phyloP scores from a whole-genome alignment of 805 yeast genomes.

The Nakazawaea ishiwadae region DNA sequence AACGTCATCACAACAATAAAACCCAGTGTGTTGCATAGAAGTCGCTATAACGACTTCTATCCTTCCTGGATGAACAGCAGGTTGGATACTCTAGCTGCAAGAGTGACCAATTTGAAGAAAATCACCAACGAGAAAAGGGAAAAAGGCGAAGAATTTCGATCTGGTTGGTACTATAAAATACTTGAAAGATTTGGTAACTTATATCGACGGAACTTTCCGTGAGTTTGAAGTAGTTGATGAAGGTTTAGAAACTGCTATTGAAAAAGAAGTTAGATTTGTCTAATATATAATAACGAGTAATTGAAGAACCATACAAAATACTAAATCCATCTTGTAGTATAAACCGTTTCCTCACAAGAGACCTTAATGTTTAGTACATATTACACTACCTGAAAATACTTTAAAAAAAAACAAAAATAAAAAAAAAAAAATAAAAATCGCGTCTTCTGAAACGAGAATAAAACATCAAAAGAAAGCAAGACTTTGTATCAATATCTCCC shows the following conservation, averaged over 20 bases:
- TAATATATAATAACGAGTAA: too few species aligned
- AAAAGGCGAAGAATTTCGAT: slow-evolving; percentile 23
- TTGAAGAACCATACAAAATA: too few species aligned
- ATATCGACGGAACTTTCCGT: slow-evolving; percentile 27
- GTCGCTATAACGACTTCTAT: slow-evolving; percentile 26
- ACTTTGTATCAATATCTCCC: too few species aligned
- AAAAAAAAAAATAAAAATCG: too few species aligned
- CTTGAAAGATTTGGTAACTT: slow-evolving; percentile 20
- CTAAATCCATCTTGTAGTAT: too few species aligned
- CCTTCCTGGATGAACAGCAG: slow-evolving; percentile 25
- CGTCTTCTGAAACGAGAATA: too few species aligned
- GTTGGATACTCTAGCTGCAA: slow-evolving; percentile 21
- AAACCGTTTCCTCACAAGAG: too few species aligned
- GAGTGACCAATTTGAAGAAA: slow-evolving; percentile 19
- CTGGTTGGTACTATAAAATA: slow-evolving; percentile 25
- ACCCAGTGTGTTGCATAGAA: slow-evolving; percentile 23
- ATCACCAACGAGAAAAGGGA: slow-evolving; percentile 16
- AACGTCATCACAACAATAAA: slow-evolving; percentile 27
- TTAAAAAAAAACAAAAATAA: too few species aligned
- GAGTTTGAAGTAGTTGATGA: slow-evolving; percentile 27
- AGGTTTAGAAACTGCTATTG: slow-evolving; percentile 8
- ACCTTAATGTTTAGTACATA: too few species aligned
- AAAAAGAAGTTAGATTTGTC: slow-evolving; percentile 2
- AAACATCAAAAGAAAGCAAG: too few species aligned
- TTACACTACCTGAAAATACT: too few species aligned